These are phyloP conservation scores for Solanum chiquidenum DNA, from an alignment of 257 asterid genomes.

Conservation along the genomic window DNA sequence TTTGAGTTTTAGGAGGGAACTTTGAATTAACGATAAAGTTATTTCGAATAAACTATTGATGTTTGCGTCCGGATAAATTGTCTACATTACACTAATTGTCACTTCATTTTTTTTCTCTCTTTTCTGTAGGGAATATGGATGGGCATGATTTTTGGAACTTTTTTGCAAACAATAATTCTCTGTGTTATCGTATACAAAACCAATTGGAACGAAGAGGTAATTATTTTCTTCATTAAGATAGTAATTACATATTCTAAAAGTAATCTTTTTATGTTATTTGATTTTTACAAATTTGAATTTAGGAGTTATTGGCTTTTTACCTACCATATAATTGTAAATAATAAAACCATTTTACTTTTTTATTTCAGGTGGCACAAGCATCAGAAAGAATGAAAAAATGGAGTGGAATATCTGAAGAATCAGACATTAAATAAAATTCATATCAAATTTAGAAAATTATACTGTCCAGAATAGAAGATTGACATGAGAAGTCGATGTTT, in stretches of 20 bases:
- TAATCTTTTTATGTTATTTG: not conserved
- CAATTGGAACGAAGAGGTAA: slow-evolving; percentile 84
- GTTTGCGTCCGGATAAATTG: not conserved
- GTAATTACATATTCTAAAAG: not conserved
- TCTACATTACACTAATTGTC: not conserved
- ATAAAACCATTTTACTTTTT: not conserved
- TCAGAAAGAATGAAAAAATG: slow-evolving; percentile 70
- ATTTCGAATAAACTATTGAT: not conserved
- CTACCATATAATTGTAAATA: not conserved
- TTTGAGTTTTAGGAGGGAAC: not conserved
- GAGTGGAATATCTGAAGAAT: slow-evolving; percentile 29
- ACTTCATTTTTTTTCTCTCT: not conserved
- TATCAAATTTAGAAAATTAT: not conserved
- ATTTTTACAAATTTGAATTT: not conserved
- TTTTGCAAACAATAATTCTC: slow-evolving; percentile 62
- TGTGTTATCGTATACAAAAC: slow-evolving; percentile 65
- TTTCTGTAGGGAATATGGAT: slow-evolving; percentile 77
- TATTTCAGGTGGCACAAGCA: slow-evolving; percentile 74
- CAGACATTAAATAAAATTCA: not conserved
- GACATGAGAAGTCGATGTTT: too few relatives aligned
- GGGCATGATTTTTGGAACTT: slow-evolving; percentile 95
- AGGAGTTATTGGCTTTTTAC: not conserved
- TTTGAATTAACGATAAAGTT: not conserved
- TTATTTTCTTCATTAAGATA: not conserved
- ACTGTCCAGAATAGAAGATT: not conserved